A percentile compares a stretch with the other conserved stretches of the same genome.
Conservation (phyloP, 192 early-diverging fungal species). For the Irineochytrium annulatum region DNA sequence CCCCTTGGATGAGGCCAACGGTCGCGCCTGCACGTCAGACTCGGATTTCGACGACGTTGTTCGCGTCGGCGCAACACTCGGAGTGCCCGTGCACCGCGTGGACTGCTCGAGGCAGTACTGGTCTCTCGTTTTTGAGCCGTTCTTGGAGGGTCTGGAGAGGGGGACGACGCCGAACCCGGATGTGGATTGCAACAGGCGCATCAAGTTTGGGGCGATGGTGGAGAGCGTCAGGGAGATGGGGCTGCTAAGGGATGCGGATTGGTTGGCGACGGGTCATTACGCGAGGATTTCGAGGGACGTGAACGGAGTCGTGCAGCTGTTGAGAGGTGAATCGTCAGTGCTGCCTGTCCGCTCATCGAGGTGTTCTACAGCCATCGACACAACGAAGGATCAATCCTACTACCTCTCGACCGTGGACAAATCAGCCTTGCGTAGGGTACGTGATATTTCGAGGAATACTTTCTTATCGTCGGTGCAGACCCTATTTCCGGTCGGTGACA, state of each 20-base stretch:
- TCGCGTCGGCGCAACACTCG: slow-evolving; percentile 55
- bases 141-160: slow-evolving; percentile 64
- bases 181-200: slow-evolving; percentile 79
- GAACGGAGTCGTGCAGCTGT: background rate
- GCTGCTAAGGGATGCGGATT: slow-evolving; percentile 30
- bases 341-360: background rate
- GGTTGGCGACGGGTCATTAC: slow-evolving; percentile 65
- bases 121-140: slow-evolving; percentile 78
- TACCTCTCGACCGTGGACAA: slow-evolving; percentile 70
- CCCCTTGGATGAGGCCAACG: slow-evolving; percentile 67
- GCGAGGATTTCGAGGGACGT: slow-evolving; percentile 36
- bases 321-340: background rate
- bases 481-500: slow-evolving; percentile 78
- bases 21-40: slow-evolving; percentile 8
- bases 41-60: slow-evolving; percentile 16
- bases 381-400: slow-evolving; percentile 90
- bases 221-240: slow-evolving; percentile 32
- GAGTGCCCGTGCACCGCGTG: slow-evolving; percentile 56
- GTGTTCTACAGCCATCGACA: slow-evolving; percentile 49
- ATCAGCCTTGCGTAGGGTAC: slow-evolving; percentile 29
- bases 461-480: slow-evolving; percentile 17
- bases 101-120: slow-evolving; percentile 90
- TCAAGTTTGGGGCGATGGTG: slow-evolving; percentile 92
- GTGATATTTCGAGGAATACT: background rate
- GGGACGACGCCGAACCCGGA: slow-evolving; percentile 92